Evolutionary conservation across 2,329 filamentous ascomycete genomes (phyloP).

Genomic region (Paracorniculantispora psalliotae): DNA sequence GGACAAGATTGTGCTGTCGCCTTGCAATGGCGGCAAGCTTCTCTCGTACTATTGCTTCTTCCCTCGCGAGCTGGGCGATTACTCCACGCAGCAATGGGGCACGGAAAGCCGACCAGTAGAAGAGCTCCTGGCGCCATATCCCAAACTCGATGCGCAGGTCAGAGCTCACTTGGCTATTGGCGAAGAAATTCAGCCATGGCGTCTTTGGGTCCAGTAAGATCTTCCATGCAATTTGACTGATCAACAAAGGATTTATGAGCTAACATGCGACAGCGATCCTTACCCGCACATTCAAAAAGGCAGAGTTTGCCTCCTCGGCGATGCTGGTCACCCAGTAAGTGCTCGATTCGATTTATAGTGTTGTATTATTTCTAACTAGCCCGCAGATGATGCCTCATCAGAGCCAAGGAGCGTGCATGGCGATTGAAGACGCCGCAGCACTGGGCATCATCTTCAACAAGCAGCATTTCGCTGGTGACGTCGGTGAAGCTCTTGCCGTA

Average conservation of each 20-base stretch:
- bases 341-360: neutral
- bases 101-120: slow-evolving; percentile 47
- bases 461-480: slow-evolving; percentile 40
- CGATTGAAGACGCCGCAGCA: slow-evolving; percentile 61
- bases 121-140: slow-evolving; percentile 53
- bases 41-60: slow-evolving; percentile 70
- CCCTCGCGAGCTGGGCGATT: slow-evolving; percentile 51
- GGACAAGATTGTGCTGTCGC: slow-evolving; percentile 67
- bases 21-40: slow-evolving; percentile 60
- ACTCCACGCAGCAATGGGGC: slow-evolving; percentile 56
- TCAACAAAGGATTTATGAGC: neutral
- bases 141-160: slow-evolving; percentile 50
- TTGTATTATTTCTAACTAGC: neutral
- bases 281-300: slow-evolving; percentile 53
- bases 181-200: slow-evolving; percentile 56
- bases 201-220: slow-evolving; percentile 53
- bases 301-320: slow-evolving; percentile 55
- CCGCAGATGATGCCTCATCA: slow-evolving; percentile 65
- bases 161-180: slow-evolving; percentile 48
- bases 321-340: slow-evolving; percentile 58
- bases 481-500: slow-evolving; percentile 41
- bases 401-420: slow-evolving; percentile 64
- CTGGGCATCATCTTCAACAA: slow-evolving; percentile 56
- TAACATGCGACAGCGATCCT: slow-evolving; percentile 31
- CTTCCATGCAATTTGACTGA: neutral